These are phyloP conservation scores for Ophiostoma sp. DNA, from an alignment of 2,329 filamentous ascomycete species.

Conservation along the genomic window DNA sequence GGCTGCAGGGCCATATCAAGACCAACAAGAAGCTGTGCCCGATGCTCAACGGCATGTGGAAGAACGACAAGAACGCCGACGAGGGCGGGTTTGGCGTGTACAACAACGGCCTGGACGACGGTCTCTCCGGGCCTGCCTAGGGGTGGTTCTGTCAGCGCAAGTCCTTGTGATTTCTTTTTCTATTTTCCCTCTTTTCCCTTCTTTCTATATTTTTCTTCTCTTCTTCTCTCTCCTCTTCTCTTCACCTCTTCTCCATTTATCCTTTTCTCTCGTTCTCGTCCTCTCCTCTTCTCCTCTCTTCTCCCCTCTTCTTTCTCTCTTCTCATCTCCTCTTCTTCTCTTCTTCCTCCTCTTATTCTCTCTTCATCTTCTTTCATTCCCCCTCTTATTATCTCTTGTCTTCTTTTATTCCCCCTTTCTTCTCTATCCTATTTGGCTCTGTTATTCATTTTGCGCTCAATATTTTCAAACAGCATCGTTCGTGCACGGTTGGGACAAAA, in stretches of 20 bases:
- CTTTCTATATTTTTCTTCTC: not conserved
- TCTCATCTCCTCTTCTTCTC: not conserved
- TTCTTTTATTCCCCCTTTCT: not conserved
- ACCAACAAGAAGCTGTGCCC: slow-evolving; percentile 98
- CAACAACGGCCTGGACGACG: slow-evolving; percentile 13
- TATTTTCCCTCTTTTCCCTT: not conserved
- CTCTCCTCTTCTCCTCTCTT: not conserved
- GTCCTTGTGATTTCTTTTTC: not conserved
- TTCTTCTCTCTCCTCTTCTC: not conserved
- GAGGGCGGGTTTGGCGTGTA: slow-evolving; percentile 54
- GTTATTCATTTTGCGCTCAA: not conserved
- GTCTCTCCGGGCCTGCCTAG: slow-evolving; percentile 23
- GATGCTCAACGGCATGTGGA: slow-evolving; percentile 77
- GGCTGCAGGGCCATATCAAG: slow-evolving; percentile 95
- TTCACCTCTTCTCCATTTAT: too few species aligned
- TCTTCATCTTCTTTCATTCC: not conserved
- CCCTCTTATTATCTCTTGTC: too few species aligned
- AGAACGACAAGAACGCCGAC: slow-evolving; percentile 53
- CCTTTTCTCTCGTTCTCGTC: too few species aligned
- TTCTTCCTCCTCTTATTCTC: not conserved
- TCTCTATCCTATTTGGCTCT: not conserved
- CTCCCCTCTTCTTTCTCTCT: not conserved
- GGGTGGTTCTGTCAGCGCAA: not conserved
- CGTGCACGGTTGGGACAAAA: not conserved
- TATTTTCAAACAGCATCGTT: not conserved